A percentile compares a stretch with the other conserved stretches of the same genome.
These are phyloP conservation scores for Ramaria sp. DNA, from an alignment of 768 basidiomycete genomes.

Conservation along the genomic window DNA sequence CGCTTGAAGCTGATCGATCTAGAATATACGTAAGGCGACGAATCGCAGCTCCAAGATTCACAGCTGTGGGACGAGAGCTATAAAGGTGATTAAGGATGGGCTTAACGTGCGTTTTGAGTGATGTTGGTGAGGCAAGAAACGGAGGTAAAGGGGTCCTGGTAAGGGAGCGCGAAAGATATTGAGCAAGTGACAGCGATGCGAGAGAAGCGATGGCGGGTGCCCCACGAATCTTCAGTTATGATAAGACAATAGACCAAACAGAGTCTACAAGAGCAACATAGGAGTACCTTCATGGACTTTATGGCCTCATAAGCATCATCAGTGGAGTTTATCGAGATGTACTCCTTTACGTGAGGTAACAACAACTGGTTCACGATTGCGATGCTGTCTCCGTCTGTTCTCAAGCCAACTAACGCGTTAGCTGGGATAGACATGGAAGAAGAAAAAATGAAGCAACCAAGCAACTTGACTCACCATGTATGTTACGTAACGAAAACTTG, in stretches of 20 bases:
- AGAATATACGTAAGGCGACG: conserved; percentile 52
- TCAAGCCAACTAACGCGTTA: conserved; percentile 7
- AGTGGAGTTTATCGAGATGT: conserved; percentile 52
- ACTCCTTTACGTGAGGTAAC: conserved; percentile 64
- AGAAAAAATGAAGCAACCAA: too few species aligned
- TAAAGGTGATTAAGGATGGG: conserved; percentile 60
- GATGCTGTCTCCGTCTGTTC: conserved; percentile 33
- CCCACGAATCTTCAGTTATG: conserved; percentile 56
- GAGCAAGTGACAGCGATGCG: conserved; percentile 69
- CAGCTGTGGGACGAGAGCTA: conserved; percentile 90
- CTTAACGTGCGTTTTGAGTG: conserved; percentile 44
- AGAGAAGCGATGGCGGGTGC: conserved; percentile 94
- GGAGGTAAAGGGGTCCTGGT: conserved; percentile 34
- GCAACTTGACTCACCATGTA: too few species aligned
- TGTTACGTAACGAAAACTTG: too few species aligned
- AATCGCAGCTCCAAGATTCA: conserved; percentile 85
- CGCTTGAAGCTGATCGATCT: conserved; percentile 16
- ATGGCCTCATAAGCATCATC: conserved; percentile 90
- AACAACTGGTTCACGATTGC: conserved; percentile 89
- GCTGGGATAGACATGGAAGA: conserved; percentile 5
- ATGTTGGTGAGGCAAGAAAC: conserved; percentile 41
- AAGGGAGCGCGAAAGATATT: conserved; percentile 47
- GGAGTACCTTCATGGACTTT: conserved; percentile 81
- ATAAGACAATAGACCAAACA: background rate
- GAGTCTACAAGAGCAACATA: background rate